These are phyloP conservation scores for Aechmea fasciata DNA, from an alignment of 176 grass and related monocot species.

Conservation along the genomic window DNA sequence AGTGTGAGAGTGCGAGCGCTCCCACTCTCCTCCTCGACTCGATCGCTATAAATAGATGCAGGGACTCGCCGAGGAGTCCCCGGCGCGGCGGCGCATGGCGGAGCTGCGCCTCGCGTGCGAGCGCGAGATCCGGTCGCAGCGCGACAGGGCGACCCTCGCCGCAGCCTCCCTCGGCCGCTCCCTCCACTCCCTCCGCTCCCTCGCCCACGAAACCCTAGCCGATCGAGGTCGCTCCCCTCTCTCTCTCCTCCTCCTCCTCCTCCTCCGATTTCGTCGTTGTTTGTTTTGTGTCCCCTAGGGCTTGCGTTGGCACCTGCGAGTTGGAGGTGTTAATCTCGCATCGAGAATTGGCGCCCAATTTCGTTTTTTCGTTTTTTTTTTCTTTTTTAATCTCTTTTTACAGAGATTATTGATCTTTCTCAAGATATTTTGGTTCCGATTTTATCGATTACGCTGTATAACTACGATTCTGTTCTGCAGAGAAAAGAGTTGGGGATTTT, in stretches of 20 bases:
- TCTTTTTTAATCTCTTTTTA: background rate
- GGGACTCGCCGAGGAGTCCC: background rate
- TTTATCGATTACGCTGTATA: too few species aligned
- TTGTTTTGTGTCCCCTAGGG: background rate
- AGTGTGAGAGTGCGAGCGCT: too few species aligned
- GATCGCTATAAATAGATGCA: slow-evolving; percentile 1
- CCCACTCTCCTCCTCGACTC: too few species aligned
- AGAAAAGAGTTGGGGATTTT: too few species aligned
- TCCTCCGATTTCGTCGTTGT: background rate
- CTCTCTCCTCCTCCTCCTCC: background rate
- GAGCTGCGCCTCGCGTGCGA: slow-evolving; percentile 21
- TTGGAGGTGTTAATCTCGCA: background rate
- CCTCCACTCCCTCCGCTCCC: slow-evolving; percentile 46
- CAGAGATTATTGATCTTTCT: too few species aligned
- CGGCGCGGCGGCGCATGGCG: slow-evolving; percentile 23
- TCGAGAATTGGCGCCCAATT: background rate
- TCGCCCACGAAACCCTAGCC: slow-evolving; percentile 28
- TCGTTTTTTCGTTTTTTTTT: background rate
- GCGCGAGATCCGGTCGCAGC: slow-evolving; percentile 18
- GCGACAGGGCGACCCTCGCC: slow-evolving; percentile 19
- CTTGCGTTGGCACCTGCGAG: background rate
- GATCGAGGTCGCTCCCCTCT: slow-evolving; percentile 31
- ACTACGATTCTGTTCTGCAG: too few species aligned
- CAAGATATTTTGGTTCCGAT: too few species aligned
- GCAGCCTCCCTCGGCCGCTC: slow-evolving; percentile 38